Conservation (phyloP, 495 filamentous ascomycete species). For the Talaromyces wortmannii region DNA sequence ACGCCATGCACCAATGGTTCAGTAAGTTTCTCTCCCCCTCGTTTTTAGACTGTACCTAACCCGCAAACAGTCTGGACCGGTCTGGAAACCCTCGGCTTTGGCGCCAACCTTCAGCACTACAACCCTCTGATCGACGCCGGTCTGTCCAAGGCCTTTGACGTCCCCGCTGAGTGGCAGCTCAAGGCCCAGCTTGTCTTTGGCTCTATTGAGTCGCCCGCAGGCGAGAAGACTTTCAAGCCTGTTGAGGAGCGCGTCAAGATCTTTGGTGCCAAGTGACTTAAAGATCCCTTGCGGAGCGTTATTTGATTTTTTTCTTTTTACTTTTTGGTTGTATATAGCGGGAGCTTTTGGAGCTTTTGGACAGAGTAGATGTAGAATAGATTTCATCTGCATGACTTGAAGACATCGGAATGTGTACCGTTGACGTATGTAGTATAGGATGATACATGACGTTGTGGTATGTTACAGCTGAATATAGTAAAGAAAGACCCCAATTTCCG, state of each 20-base stretch:
- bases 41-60: not conserved
- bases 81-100: conserved; percentile 43
- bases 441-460: too few relatives aligned
- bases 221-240: conserved; percentile 29
- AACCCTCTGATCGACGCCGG: conserved; percentile 42
- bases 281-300: not conserved
- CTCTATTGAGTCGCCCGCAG: conserved; percentile 23
- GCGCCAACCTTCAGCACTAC: conserved; percentile 51
- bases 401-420: too few relatives aligned
- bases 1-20: conserved; percentile 50
- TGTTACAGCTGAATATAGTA: too few relatives aligned
- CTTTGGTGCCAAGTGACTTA: conserved; percentile 9
- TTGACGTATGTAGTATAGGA: too few relatives aligned
- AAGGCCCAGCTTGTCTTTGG: conserved; percentile 49
- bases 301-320: not conserved
- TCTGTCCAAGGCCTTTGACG: conserved; percentile 33
- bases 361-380: too few relatives aligned
- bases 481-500: too few relatives aligned
- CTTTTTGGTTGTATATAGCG: not conserved
- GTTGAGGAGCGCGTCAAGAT: conserved; percentile 33
- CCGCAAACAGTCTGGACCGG: conserved; percentile 39
- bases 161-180: conserved; percentile 40
- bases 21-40: conserved; percentile 18
- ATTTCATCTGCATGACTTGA: too few relatives aligned
- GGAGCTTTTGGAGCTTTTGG: too few relatives aligned